Conservation (phyloP, 2,329 filamentous ascomycete genomes). For the Furcasterigmium sp. region DNA sequence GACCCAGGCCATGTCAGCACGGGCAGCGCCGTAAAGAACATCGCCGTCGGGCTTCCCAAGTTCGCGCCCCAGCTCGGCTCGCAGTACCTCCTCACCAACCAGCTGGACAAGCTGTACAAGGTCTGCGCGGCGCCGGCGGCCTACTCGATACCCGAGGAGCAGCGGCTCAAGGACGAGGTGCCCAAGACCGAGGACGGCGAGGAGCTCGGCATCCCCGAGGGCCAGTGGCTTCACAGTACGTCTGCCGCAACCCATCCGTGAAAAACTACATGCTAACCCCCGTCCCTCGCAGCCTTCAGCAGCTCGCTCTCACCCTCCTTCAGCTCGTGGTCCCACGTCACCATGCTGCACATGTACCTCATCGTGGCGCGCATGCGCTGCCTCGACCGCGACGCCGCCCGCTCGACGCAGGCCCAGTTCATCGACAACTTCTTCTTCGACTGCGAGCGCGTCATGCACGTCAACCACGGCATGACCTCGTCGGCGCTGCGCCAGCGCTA, state of each 20-base stretch:
- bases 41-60: slow-evolving; percentile 27
- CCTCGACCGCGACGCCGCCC: slow-evolving; percentile 63
- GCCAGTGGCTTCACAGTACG: slow-evolving; percentile 80
- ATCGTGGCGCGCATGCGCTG: slow-evolving; percentile 77
- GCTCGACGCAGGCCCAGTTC: slow-evolving; percentile 81
- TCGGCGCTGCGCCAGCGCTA: slow-evolving; percentile 57
- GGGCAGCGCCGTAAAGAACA: slow-evolving; percentile 3
- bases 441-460: slow-evolving; percentile 77
- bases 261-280: slow-evolving; percentile 2
- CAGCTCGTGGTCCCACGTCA: slow-evolving; percentile 92
- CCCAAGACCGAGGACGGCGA: slow-evolving; percentile 72
- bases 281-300: slow-evolving; percentile 56
- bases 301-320: slow-evolving; percentile 87
- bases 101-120: slow-evolving; percentile 64
- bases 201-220: slow-evolving; percentile 69
- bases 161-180: slow-evolving; percentile 61
- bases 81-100: slow-evolving; percentile 33
- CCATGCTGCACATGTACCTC: slow-evolving; percentile 94
- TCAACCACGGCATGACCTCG: slow-evolving; percentile 66
- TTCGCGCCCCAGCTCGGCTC: slow-evolving; percentile 73
- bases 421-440: slow-evolving; percentile 94
- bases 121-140: slow-evolving; percentile 67
- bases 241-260: slow-evolving; percentile 5
- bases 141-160: slow-evolving; percentile 68
- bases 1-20: too few species aligned